Evolutionary conservation across 106 monocot genomes (phyloP).

Genomic region (Agapanthus africanus): DNA sequence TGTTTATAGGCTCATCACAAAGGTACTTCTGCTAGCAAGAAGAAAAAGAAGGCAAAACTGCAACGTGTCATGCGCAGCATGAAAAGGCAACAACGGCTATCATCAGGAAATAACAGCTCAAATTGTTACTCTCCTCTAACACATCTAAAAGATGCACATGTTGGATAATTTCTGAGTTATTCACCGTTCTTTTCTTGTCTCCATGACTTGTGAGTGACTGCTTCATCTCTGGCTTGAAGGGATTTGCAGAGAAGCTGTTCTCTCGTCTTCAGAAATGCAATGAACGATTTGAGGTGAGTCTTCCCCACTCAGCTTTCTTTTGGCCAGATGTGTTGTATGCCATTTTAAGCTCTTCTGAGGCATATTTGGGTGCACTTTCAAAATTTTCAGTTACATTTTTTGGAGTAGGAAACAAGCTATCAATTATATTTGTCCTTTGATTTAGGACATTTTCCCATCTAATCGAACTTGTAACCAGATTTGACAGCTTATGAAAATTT

Average conservation of each 20-base stretch:
- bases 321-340: not conserved
- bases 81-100: conserved; percentile 69
- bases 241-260: conserved; percentile 84
- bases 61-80: conserved; percentile 79
- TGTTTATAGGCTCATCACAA: conserved; percentile 72
- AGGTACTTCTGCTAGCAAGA: conserved; percentile 87
- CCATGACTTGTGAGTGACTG: no score
- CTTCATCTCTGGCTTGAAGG: no score
- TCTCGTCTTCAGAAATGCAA: conserved; percentile 83
- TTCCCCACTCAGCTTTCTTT: not conserved
- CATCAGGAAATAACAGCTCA: conserved; percentile 49
- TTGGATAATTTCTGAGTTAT: no score
- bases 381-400: not conserved
- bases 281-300: conserved; percentile 84
- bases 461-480: not conserved
- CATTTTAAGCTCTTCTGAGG: not conserved
- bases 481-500: not conserved
- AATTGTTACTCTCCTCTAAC: conserved; percentile 80
- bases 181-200: no score
- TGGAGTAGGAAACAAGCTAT: not conserved
- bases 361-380: not conserved
- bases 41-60: conserved; percentile 98
- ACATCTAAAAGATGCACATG: conserved; percentile 94
- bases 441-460: not conserved
- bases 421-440: no score